Conservation (phyloP, 2,329 filamentous ascomycete genomes). For the Sporothrix phasma region DNA sequence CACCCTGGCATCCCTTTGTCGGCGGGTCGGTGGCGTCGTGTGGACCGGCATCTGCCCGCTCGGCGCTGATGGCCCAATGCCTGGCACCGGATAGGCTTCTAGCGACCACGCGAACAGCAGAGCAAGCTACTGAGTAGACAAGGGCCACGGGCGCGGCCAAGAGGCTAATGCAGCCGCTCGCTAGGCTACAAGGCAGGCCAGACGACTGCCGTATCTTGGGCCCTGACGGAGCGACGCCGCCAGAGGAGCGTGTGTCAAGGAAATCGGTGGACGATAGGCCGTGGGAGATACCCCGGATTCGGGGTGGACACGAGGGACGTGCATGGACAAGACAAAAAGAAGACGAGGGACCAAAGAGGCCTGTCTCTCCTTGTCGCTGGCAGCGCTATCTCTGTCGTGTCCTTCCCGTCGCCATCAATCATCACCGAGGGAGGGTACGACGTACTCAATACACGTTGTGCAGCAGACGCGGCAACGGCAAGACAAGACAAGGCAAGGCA, state of each 20-base stretch:
- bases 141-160: neutral
- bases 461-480: too few species aligned
- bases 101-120: neutral
- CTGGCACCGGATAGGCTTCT: neutral
- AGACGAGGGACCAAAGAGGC: neutral
- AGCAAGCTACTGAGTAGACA: neutral
- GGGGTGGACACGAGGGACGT: neutral
- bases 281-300: constrained; percentile 1
- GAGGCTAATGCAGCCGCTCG: neutral
- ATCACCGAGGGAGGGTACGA: constrained; percentile 3
- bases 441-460: neutral
- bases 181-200: too few species aligned
- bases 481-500: neutral
- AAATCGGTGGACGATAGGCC: too few species aligned
- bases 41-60: neutral
- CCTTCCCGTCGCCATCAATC: neutral
- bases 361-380: neutral
- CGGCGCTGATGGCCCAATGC: constrained; percentile 4
- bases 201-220: constrained; percentile 2
- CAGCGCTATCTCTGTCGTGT: neutral
- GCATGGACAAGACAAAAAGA: neutral
- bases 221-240: neutral
- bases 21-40: neutral
- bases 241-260: neutral
- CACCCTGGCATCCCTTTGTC: too few species aligned